Evolutionary conservation across 305 asterid species (phyloP), one percentile per base, ranked within the genome.

Genomic region (Euphrasia arctica): DNA sequence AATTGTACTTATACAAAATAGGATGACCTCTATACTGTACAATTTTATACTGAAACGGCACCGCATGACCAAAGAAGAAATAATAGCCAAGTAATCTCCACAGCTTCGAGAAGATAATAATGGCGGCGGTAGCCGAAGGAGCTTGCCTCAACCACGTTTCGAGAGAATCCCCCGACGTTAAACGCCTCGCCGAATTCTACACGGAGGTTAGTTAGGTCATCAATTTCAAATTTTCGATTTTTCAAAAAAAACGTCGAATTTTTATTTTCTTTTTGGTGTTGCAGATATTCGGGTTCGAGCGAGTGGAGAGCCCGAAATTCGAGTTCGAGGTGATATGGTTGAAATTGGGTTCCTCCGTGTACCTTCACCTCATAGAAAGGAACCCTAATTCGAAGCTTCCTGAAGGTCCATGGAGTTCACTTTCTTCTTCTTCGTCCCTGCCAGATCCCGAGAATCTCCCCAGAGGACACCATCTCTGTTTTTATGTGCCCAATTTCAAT

Each of bases 391-490:
- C 80, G 12, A 86, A 71, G 75, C 92, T 91, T 42, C 95, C 96
- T 9, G 95, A 91, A 78, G 91, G 96, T 18, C 98, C 95, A 2
- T 82, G 80, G 82, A 83, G 81, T 69, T 75, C 92, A 59, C 34
- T 18, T 18, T 18, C 22, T 18, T 18, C 76, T 9, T 78, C 77
- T 4, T 78, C 86, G 18, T 79, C 89, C 0, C 81, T 80, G 18
- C 78, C 82, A 1, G 86, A 80, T 66, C 87, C 95, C 48, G 71
- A 66, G 80, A 56, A 79, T 52, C 85, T 91, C 0, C 87, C 77
- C 47, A 83, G 96, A 70, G 95, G 92, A 34, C 95, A 89, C 81
- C 98, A 91, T 80, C 56, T 91, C 75, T 91, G 96, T 69, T 71
- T 91, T 71, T 83, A 78, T 22, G 82, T 91, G 34, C 80, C 94